Conservation (phyloP, 495 filamentous ascomycete species). For the Talaromyces trachyspermus region DNA sequence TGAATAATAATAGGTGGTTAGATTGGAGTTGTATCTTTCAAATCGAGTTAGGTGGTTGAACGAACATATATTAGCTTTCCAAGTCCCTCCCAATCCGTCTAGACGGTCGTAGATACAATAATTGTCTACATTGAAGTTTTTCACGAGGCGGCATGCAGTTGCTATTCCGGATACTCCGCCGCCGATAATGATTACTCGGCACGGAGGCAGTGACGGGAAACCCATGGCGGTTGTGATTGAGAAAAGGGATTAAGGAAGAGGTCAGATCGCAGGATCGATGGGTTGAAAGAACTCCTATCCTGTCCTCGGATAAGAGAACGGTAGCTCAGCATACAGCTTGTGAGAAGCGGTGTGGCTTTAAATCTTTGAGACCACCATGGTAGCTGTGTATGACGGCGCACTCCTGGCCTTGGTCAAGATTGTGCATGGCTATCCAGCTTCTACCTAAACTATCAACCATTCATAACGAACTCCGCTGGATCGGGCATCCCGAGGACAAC, state of each 20-base stretch:
- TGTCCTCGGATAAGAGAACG: too few relatives aligned
- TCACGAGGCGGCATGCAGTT: slow-evolving; percentile 19
- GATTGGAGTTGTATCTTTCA: neutral
- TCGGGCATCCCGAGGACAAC: too few relatives aligned
- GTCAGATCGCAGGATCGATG: neutral
- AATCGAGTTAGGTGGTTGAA: neutral
- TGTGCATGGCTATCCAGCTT: too few relatives aligned
- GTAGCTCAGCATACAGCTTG: neutral
- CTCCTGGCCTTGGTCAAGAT: too few relatives aligned
- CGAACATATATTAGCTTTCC: slow-evolving; percentile 19
- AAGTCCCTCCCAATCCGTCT: slow-evolving; percentile 16
- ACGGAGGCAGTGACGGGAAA: slow-evolving; percentile 2
- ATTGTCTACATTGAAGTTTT: slow-evolving; percentile 14
- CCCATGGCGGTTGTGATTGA: neutral
- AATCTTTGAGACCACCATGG: too few relatives aligned
- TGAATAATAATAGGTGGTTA: neutral
- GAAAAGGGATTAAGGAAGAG: neutral
- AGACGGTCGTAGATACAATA: slow-evolving; percentile 21
- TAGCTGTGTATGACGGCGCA: too few relatives aligned
- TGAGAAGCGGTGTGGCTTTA: neutral
- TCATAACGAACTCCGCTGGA: too few relatives aligned
- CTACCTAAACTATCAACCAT: too few relatives aligned
- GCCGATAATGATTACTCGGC: slow-evolving; percentile 18
- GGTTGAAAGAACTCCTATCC: too few relatives aligned
- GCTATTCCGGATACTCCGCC: slow-evolving; percentile 20